Conservation (phyloP, 2,329 filamentous ascomycete species). For the Aplosporella prunicola region DNA sequence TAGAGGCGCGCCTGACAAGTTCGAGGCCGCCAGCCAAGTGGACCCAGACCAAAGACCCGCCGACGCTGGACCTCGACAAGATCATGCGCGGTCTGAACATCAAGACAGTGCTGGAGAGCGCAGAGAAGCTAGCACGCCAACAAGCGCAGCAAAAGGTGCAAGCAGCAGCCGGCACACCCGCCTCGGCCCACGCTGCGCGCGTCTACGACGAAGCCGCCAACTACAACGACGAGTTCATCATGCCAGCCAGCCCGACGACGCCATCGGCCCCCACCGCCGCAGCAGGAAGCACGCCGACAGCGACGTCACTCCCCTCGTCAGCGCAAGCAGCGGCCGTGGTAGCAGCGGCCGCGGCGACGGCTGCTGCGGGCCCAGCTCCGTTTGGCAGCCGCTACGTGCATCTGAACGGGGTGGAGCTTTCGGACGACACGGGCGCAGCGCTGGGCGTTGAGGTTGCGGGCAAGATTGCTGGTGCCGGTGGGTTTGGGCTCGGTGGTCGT, state of each 20-base stretch:
- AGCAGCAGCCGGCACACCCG: conserved; percentile 24
- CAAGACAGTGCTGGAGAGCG: conserved; percentile 4
- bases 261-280: not conserved
- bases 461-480: conserved; percentile 13
- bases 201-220: conserved; percentile 8
- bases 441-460: conserved; percentile 27
- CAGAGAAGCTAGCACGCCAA: conserved; percentile 12
- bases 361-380: not conserved
- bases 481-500: conserved; percentile 9
- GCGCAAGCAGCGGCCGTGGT: not conserved
- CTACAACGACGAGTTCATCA: conserved; percentile 12
- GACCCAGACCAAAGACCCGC: conserved; percentile 13
- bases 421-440: conserved; percentile 24
- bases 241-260: conserved; percentile 2
- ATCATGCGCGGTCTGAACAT: conserved; percentile 8
- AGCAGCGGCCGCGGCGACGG: not conserved
- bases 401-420: conserved; percentile 23
- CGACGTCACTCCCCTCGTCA: not conserved
- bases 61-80: conserved; percentile 4
- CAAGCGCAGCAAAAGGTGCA: conserved; percentile 15
- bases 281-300: conserved; percentile 1
- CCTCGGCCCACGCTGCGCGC: not conserved
- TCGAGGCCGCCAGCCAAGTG: conserved; percentile 21
- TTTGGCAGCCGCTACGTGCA: conserved; percentile 9
- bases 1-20: conserved; percentile 46